phyloP scores from a whole-genome alignment of 495 filamentous ascomycete genomes.

The Podospora comata region DNA sequence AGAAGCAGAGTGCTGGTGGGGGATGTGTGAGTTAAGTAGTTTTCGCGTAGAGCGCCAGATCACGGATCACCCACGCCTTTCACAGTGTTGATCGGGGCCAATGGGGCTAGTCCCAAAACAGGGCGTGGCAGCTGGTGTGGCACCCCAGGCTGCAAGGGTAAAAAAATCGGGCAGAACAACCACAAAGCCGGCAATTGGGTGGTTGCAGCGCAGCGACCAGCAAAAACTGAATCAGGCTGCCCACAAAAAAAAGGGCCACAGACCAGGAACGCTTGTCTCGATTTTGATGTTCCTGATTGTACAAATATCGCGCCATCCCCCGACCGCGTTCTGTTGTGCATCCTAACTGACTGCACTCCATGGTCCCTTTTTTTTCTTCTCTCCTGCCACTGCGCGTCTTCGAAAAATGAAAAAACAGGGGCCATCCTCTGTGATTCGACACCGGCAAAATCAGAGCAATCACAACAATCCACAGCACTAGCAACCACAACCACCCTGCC shows the following conservation, averaged over 20 bases:
- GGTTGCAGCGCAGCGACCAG: constrained; percentile 11
- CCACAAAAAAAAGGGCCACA: constrained; percentile 1
- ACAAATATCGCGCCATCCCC: constrained; percentile 20
- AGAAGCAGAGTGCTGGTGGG: constrained; percentile 42
- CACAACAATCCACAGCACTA: constrained; percentile 14
- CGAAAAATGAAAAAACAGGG: not conserved
- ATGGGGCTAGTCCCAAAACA: constrained; percentile 43
- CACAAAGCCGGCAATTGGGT: constrained; percentile 21
- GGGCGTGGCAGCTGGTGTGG: constrained; percentile 20
- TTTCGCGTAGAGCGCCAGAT: constrained; percentile 49
- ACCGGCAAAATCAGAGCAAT: not conserved
- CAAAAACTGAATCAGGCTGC: not conserved
- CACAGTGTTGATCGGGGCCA: constrained; percentile 34
- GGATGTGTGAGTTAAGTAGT: constrained; percentile 51
- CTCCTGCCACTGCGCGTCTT: not conserved
- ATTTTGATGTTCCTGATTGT: constrained; percentile 24
- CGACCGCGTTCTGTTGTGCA: constrained; percentile 3
- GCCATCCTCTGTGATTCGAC: not conserved
- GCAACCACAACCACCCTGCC: constrained; percentile 4
- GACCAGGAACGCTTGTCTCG: constrained; percentile 2
- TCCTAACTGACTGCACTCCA: not conserved
- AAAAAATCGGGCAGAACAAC: constrained; percentile 18
- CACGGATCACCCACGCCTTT: constrained; percentile 40
- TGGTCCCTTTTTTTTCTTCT: not conserved
- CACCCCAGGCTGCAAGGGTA: constrained; percentile 7